Conservation (phyloP, 352 stramenopile species). For the Globisporangium polare region DNA sequence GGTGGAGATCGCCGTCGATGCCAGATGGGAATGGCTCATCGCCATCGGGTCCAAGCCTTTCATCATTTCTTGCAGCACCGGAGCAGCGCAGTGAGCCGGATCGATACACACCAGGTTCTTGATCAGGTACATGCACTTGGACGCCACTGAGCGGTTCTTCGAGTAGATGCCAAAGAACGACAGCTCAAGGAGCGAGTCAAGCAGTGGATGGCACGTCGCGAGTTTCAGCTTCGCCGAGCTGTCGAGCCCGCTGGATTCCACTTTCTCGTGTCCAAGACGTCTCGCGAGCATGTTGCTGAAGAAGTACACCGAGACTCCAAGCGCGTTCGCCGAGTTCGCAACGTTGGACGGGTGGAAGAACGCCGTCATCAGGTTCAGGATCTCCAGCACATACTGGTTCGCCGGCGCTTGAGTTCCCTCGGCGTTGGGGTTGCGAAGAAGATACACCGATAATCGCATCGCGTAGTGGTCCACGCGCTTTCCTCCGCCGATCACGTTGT, state of each 20-base stretch:
- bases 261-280: slow-evolving; percentile 56
- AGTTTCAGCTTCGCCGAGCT: slow-evolving; percentile 22
- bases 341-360: slow-evolving; percentile 79
- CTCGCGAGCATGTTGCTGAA: slow-evolving; percentile 43
- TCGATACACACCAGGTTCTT: slow-evolving; percentile 65
- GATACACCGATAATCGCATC: slow-evolving; percentile 52
- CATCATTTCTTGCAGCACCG: slow-evolving; percentile 68
- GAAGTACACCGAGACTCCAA: slow-evolving; percentile 55
- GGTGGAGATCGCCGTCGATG: slow-evolving; percentile 62
- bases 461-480: slow-evolving; percentile 55
- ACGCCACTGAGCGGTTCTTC: slow-evolving; percentile 56
- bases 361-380: slow-evolving; percentile 51
- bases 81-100: slow-evolving; percentile 27
- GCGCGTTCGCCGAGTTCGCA: slow-evolving; percentile 44
- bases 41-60: slow-evolving; percentile 62
- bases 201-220: slow-evolving; percentile 27
- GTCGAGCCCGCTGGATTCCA: not conserved
- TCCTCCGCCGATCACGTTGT: slow-evolving; percentile 39
- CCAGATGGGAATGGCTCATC: slow-evolving; percentile 70
- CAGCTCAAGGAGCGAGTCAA: slow-evolving; percentile 50
- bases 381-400: slow-evolving; percentile 51
- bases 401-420: slow-evolving; percentile 15
- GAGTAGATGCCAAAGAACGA: slow-evolving; percentile 72
- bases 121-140: slow-evolving; percentile 68
- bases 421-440: slow-evolving; percentile 28